Evolutionary conservation across 169 alveolate species (phyloP).

Genomic region (Cryptosporidium meleagridis): DNA sequence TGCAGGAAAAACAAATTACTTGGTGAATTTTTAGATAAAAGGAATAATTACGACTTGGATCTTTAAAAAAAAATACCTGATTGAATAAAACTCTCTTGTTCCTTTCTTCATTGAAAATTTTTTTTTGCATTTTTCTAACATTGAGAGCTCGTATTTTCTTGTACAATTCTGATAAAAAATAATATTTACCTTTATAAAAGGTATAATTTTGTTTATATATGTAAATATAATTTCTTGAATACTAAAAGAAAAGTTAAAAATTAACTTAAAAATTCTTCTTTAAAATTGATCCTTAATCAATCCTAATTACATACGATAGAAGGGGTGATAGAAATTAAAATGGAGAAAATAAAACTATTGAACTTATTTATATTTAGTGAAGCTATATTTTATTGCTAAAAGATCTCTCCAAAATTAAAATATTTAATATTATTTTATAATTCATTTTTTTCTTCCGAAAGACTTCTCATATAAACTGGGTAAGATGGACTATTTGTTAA

Average conservation of each 20-base stretch:
- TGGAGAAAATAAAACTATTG: neutral
- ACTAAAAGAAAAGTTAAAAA: neutral
- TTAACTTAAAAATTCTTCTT: neutral
- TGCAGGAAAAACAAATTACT: neutral
- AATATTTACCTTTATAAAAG: too few species aligned
- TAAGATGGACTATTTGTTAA: slow-evolving; percentile 44
- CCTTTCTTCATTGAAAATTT: too few species aligned
- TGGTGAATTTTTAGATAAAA: too few species aligned
- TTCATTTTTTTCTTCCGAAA: slow-evolving; percentile 29
- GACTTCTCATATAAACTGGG: slow-evolving; percentile 71
- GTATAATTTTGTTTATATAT: too few species aligned
- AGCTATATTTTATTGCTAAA: neutral
- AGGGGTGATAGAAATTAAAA: neutral
- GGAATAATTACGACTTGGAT: neutral
- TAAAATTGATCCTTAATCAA: neutral
- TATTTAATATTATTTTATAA: neutral
- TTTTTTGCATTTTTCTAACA: too few species aligned
- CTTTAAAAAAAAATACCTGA: too few species aligned
- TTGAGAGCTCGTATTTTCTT: too few species aligned
- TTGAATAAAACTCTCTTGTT: too few species aligned
- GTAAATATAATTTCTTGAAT: too few species aligned
- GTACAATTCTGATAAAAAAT: too few species aligned
- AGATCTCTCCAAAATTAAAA: neutral
- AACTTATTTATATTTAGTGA: neutral
- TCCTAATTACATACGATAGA: neutral